Evolutionary conservation across 495 filamentous ascomycete genomes (phyloP), one percentile per base, ranked within the genome.

Genomic region (Aspergillus carlsbadensis): DNA sequence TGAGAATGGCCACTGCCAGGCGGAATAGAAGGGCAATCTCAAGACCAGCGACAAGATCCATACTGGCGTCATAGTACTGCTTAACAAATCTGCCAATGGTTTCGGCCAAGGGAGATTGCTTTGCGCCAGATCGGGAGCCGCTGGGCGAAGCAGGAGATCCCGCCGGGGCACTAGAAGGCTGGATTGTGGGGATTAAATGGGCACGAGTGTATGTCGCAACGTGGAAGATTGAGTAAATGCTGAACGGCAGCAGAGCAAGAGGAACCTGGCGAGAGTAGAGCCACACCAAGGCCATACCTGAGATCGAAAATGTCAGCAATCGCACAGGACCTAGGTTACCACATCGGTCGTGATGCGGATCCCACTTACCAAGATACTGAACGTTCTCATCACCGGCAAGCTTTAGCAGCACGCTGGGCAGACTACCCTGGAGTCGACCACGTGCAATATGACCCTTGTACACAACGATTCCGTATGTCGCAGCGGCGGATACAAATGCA

Each of bases 401-500:
- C 60, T 85, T 83, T 44, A 92, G 26, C 22, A 75, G 68, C 59
- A 85, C 83, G 58, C 75, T 78, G 59, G 83, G 81, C 37, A 82
- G 80, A 52, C 77, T 80, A 45, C 85, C 86, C 45, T 82, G 75
- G 31, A 76, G 68, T 71, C 84, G 83, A 57, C 87, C 80, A 54
- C 90, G 85, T 56, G 94, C 89, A 54, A 92, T 85, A 75, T 89
- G 92, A 48, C 90, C 91, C 82, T 98, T 98, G 81, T 96, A 98
- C n/a, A 98, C 95, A 17, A 98, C 94, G 57, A 98, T 97, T 59
- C 95, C 94, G 73, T 98, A 98, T 3, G 94, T 98, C 24, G 83
- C 83, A 11, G 92, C 90, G 0, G 94, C 94, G 7, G 90, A 84
- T 52, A 96, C 52, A 70, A 98, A 98, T 37, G 92, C 88, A 33